Percentiles rank a stretch among this genome's conserved stretches.
Evolutionary conservation across 202 grass and related monocot genomes (phyloP).

Genomic region (Setaria italica): DNA sequence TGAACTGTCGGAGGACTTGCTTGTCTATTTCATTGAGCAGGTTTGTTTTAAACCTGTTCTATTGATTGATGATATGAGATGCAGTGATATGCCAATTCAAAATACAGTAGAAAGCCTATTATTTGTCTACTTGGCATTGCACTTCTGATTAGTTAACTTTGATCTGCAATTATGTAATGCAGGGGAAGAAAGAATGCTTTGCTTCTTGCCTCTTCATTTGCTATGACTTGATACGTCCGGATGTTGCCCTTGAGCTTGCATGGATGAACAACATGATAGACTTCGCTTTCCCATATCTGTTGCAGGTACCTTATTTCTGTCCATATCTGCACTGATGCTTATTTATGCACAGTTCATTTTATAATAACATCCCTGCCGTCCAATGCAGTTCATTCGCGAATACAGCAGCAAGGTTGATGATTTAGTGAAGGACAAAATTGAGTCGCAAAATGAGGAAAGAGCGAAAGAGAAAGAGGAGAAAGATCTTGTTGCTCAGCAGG

Average conservation of each 20-base stretch:
- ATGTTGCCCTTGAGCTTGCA: slow-evolving; percentile 92
- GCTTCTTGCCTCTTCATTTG: slow-evolving; percentile 97
- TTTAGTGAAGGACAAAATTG: slow-evolving; percentile 86
- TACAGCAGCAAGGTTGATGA: slow-evolving; percentile 93
- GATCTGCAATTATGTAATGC: slow-evolving; percentile 42
- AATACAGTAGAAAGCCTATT: not conserved
- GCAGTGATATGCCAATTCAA: slow-evolving; percentile 21
- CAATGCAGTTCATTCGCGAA: slow-evolving; percentile 83
- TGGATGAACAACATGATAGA: slow-evolving; percentile 98
- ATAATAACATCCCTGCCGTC: not conserved
- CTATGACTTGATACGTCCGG: slow-evolving; percentile 88
- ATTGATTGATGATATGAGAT: not conserved
- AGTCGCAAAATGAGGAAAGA: slow-evolving; percentile 78
- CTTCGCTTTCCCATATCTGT: slow-evolving; percentile 93
- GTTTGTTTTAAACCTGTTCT: slow-evolving; percentile 43
- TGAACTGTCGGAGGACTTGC: slow-evolving; percentile 86
- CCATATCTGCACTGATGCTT: not conserved
- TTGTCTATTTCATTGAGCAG: slow-evolving; percentile 96
- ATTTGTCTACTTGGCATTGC: not conserved
- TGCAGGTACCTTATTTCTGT: slow-evolving; percentile 65
- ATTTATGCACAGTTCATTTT: not conserved
- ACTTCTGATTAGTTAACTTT: slow-evolving; percentile 32
- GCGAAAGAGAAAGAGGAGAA: slow-evolving; percentile 91
- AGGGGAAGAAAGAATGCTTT: slow-evolving; percentile 98
- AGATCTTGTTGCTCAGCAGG: slow-evolving; percentile 91